Evolutionary conservation across 2,329 filamentous ascomycete species (phyloP), one percentile per base, ranked within the genome.

Genomic region (Cadophora sp.): DNA sequence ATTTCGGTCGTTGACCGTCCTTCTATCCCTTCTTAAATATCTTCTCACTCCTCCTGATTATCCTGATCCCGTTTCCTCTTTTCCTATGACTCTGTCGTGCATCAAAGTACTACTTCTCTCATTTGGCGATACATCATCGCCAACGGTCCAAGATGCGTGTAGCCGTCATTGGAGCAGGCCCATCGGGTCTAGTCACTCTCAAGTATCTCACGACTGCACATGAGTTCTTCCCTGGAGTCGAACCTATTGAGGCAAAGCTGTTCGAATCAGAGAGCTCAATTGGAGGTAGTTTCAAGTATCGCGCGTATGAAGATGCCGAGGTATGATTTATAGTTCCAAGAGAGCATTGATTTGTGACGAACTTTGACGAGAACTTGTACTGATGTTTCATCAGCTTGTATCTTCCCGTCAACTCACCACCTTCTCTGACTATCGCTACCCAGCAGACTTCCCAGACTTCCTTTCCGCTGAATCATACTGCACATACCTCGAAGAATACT

Each of bases 321-420:
- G 70, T 72, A 60, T 30, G 20, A 39, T 11, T 22, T 14, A 27
- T 27, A 4, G n/a, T 30, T 30, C 27, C 27, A 30, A 30, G 27
- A 6, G n/a, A 6, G 27, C 1, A 30, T 30, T 30, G 3, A 30
- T 30, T 3, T 30, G 27, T 6, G 3, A 3, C 6, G 27, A 30
- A 30, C 6, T 30, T 30, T 30, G 27, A 4, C 27, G 1, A 6
- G 27, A 30, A 30, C 27, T 30, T 6, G 4, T 30, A 30, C 47
- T 53, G 22, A 53, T 11, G 4, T 6, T 18, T 51, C n/a, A 6
- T 22, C 24, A 71, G 79, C 78, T 84, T 1, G 83, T 85, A 1
- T 83, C 81, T 1, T 84, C 82, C 3, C 83, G 83, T 68, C 82
- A 83, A 51, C 76, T 85, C 9, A 85, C 83, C 0, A 76, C 80